These are phyloP conservation scores for Camelina hispida DNA, from an alignment of 345 rosid genomes.

Conservation along the genomic window DNA sequence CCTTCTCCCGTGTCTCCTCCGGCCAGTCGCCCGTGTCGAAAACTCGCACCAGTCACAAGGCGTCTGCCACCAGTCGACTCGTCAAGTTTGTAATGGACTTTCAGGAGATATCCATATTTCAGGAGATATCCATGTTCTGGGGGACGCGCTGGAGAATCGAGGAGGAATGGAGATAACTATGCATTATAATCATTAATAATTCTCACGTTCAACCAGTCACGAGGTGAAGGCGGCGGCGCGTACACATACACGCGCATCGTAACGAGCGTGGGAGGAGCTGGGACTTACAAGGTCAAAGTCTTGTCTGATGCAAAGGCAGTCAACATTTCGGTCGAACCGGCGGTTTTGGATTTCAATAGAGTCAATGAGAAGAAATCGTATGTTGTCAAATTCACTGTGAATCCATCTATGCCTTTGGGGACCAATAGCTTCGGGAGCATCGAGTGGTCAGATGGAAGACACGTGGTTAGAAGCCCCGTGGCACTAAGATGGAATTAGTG, in stretches of 20 bases:
- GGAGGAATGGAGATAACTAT: too few species aligned
- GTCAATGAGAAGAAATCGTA: constrained; percentile 61
- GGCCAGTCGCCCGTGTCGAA: too few species aligned
- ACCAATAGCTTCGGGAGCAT: constrained; percentile 50
- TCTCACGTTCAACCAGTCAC: constrained; percentile 9
- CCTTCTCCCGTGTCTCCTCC: too few species aligned
- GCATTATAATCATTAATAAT: too few species aligned
- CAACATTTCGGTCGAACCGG: constrained; percentile 54
- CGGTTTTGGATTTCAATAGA: constrained; percentile 50
- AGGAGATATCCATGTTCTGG: too few species aligned
- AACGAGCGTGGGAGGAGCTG: constrained; percentile 60
- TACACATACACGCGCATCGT: constrained; percentile 56
- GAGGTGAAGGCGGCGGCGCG: constrained; percentile 11
- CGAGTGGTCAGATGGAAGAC: constrained; percentile 69
- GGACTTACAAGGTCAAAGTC: constrained; percentile 54
- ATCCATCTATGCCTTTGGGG: constrained; percentile 29
- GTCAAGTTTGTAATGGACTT: too few species aligned
- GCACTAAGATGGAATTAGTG: too few species aligned
- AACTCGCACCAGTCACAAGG: too few species aligned
- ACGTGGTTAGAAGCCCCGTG: constrained; percentile 61
- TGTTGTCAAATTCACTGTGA: constrained; percentile 54
- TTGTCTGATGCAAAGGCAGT: constrained; percentile 38
- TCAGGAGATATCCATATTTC: too few species aligned
- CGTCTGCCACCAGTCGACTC: too few species aligned
- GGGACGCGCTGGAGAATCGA: too few species aligned